Evolutionary conservation across 345 rosid species (phyloP), one percentile per base, ranked within the genome.

Genomic region (Syzygium aromaticum): DNA sequence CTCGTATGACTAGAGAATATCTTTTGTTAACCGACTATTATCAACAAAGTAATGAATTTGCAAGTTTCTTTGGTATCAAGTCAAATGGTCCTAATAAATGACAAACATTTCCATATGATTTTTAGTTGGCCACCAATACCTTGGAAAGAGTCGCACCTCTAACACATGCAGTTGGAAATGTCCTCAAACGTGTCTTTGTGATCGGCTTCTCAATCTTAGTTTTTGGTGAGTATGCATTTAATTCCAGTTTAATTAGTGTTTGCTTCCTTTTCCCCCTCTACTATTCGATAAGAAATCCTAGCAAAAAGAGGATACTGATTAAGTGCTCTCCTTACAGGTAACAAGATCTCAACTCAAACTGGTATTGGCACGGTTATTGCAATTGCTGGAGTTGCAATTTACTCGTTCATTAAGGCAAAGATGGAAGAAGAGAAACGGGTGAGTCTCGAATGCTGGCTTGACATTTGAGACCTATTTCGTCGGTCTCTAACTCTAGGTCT

Each of bases 141-240:
- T 92, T 97, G 92, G 99, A 97, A 93, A 92, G 99, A 91, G 99
- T 97, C 86, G 98, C 99, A 64, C 99, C 99, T 49, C 96, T 97
- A 84, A 97, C 99, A 23, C 99, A 97, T 86, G 99, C 99, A 8
- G 98, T 97, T 86, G 99, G 99, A 86, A 97, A 97, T 91, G 99
- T 97, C 91, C 93, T 97, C 92, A 97, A 97, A 91, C 98, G 99
- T 89, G 99, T 96, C 64, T 96, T 97, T 73, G 99, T 97, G 85
- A 97, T 97, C 25, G 99, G 98, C 54, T 97, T 97, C 94, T 95
- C 99, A 67, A 96, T 97, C 89, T 43, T 97, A 38, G 56, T 87
- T 90, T 96, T 97, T 61, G 99, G 99, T 97, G 91, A 91, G 88
- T 67, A 33, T 33, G 56, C 6, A 52, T 63, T 5, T 11, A 3